Conservation (phyloP, 1,284 basidiomycete species). For the Schizophyllum amplum region DNA sequence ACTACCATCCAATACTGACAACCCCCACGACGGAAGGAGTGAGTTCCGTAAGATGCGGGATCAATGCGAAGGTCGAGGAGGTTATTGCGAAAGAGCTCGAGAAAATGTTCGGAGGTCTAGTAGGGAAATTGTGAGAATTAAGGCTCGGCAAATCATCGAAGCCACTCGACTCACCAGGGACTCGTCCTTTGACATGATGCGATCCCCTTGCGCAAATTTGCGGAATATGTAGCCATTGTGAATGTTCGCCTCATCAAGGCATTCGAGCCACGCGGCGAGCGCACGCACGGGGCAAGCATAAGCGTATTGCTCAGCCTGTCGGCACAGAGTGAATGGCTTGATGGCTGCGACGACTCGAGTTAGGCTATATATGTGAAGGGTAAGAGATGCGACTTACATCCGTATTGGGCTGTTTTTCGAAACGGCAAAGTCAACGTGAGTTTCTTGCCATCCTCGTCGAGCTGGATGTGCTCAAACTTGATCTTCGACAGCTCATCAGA, state of each 20-base stretch:
- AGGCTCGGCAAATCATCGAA: no score
- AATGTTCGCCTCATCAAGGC: conserved; percentile 5
- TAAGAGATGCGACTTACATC: conserved; percentile 12
- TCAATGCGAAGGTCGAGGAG: conserved; percentile 18
- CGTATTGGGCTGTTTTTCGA: conserved; percentile 20
- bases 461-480: conserved; percentile 18
- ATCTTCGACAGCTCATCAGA: conserved; percentile 27
- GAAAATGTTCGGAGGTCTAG: conserved; percentile 17
- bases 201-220: conserved; percentile 14
- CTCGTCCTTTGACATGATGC: conserved; percentile 1
- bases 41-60: conserved; percentile 17
- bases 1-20: conserved; percentile 15
- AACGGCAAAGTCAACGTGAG: conserved; percentile 16
- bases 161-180: no score
- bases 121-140: not conserved
- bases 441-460: conserved; percentile 5
- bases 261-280: conserved; percentile 13
- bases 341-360: conserved; percentile 8
- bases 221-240: conserved; percentile 17
- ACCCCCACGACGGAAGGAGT: conserved; percentile 20
- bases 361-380: not conserved
- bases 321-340: conserved; percentile 16
- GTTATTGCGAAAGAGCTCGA: conserved; percentile 20
- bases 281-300: conserved; percentile 19
- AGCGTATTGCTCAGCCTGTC: conserved; percentile 8